Conservation (phyloP, 176 grass and related monocot genomes). For the Phoenix roebelenii region DNA sequence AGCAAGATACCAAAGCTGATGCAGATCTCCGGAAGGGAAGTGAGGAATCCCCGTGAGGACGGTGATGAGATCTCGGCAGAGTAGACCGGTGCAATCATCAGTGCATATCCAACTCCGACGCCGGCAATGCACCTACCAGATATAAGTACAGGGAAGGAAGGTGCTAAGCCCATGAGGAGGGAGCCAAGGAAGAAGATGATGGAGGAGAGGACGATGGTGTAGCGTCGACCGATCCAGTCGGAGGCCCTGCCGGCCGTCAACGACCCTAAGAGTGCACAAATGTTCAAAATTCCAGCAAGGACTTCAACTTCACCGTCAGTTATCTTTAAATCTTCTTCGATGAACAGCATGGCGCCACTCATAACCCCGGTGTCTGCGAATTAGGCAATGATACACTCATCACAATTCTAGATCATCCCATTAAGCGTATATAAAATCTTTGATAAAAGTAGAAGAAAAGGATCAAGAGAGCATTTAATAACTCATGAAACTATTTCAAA, state of each 20-base stretch:
- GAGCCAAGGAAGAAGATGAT: background rate
- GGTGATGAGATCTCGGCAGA: background rate
- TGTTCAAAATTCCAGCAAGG: background rate
- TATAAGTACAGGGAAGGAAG: background rate
- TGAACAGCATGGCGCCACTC: background rate
- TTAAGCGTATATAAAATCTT: too few relatives aligned
- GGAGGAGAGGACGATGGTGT: background rate
- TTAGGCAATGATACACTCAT: too few relatives aligned
- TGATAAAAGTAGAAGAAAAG: too few relatives aligned
- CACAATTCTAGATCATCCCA: too few relatives aligned
- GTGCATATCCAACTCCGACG: background rate
- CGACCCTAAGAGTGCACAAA: background rate
- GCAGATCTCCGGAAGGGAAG: background rate
- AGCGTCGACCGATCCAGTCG: background rate
- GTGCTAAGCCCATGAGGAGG: background rate
- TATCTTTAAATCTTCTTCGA: constrained; percentile 1
- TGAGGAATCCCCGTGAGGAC: background rate
- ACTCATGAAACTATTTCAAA: too few relatives aligned
- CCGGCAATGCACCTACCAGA: background rate
- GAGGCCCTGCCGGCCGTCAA: background rate
- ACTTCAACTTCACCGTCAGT: background rate
- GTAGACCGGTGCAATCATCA: constrained; percentile 1
- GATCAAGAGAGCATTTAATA: too few relatives aligned
- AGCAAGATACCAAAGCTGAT: background rate
- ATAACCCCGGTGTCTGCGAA: background rate